Base-by-base conservation (phyloP, 208 protist genomes). In the Leishmania turanica region DNA sequence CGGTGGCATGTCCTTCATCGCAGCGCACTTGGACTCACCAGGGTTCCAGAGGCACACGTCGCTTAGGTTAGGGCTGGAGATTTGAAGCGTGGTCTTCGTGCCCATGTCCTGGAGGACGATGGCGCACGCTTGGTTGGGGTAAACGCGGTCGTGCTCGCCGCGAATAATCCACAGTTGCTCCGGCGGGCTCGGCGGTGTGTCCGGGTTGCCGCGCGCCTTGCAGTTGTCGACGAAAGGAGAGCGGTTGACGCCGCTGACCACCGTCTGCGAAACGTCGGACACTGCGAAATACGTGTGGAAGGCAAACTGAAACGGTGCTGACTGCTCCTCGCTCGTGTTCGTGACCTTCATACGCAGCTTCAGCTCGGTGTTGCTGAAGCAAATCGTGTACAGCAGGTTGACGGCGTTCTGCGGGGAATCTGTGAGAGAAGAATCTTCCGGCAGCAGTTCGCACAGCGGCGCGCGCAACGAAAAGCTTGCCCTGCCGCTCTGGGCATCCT, bases 31-130 rank as follows among this genome's bases (percentile, higher is more conserved):
- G 62, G 87, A 91, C 9, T 90, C 72, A 78, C 90, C 93, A 7
- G 96, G 96, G 81, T 98, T 98, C 94, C 96, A 98, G 24, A 98
- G 31, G 62, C 96, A 93, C 42, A 94, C 91, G 83, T 97, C 94
- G 34, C 86, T 84, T 42, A 97, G 84, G 70, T 89, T 91, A 27
- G 82, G 79, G 34, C 85, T 84, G 19, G 84, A 87, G 65, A 95
- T 91, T 82, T 88, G 75, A 15, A 81, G 80, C 37, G 82, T 81
- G 7, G 74, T 74, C 40, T 87, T 83, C 79, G 79, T 83, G 27
- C 58, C 70, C 42, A 84, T 68, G 60, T 94, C 87, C 47, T 92
- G 77, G 71, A 93, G 71, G 15, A 93, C 76, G 47, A 93, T 82
- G 2, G 88, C 85, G 76, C 87, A 91, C 47, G 51, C 51, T 54